Evolutionary conservation across 441 rosid genomes (phyloP).

Genomic region (Aquilaria agallochum): DNA sequence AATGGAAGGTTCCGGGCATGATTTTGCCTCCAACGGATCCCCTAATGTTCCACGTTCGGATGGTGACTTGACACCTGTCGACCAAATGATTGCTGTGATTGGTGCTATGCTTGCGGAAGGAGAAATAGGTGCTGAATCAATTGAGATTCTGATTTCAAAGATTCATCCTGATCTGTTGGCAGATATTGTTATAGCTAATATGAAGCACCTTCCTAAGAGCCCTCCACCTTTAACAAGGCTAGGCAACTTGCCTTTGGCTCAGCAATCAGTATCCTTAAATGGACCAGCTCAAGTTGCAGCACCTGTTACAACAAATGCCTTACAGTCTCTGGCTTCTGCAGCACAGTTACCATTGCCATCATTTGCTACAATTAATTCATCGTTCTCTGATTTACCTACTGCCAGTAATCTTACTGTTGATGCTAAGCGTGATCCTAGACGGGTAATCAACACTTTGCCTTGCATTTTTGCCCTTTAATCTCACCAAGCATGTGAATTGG

Average conservation of each 20-base stretch:
- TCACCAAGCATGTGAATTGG: too few relatives aligned
- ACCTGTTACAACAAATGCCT: conserved; percentile 31
- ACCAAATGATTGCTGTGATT: conserved; percentile 98
- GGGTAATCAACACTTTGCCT: conserved; percentile 49
- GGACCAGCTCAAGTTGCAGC: conserved; percentile 44
- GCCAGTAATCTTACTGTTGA: conserved; percentile 48
- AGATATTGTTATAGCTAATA: conserved; percentile 94
- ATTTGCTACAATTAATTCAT: conserved; percentile 32
- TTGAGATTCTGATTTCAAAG: conserved; percentile 86
- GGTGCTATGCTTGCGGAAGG: conserved; percentile 99
- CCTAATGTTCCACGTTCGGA: conserved; percentile 45
- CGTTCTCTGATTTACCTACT: conserved; percentile 43
- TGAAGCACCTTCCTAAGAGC: conserved; percentile 91
- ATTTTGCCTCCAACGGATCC: conserved; percentile 61
- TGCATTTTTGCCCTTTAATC: too few relatives aligned
- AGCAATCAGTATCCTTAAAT: conserved; percentile 37
- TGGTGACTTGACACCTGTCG: conserved; percentile 84
- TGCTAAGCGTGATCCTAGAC: conserved; percentile 94
- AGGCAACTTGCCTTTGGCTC: conserved; percentile 36
- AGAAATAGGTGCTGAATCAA: conserved; percentile 98
- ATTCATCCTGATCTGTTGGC: conserved; percentile 99
- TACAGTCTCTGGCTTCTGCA: conserved; percentile 40
- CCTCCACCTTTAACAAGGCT: conserved; percentile 60
- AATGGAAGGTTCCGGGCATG: conserved; percentile 46
- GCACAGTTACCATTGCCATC: conserved; percentile 41